Evolutionary conservation across 2,329 filamentous ascomycete species (phyloP).

Genomic region (Venturia effusa): DNA sequence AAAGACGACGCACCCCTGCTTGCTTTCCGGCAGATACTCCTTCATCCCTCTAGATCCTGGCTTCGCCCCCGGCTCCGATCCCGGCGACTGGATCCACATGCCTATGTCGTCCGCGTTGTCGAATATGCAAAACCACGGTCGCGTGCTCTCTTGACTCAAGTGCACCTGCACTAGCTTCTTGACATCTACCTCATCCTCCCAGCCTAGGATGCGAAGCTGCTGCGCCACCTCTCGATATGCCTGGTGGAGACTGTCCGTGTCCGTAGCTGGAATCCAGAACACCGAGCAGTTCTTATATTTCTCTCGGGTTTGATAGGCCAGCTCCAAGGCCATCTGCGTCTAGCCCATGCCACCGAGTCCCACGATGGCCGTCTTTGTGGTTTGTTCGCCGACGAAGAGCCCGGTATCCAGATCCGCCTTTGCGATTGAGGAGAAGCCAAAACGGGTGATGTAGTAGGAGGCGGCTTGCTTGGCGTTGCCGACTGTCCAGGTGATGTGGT

Average conservation of each 20-base stretch:
- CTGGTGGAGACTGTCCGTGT: slow-evolving; percentile 29
- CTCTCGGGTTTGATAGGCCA: slow-evolving; percentile 23
- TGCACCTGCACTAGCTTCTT: slow-evolving; percentile 16
- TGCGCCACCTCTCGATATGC: slow-evolving; percentile 26
- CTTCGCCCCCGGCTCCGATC: background rate
- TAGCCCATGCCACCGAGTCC: slow-evolving; percentile 23
- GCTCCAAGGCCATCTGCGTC: slow-evolving; percentile 21
- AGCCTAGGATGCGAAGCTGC: slow-evolving; percentile 20
- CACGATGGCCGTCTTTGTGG: slow-evolving; percentile 17
- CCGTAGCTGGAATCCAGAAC: slow-evolving; percentile 35
- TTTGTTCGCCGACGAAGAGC: too few relatives aligned
- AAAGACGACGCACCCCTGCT: slow-evolving; percentile 25
- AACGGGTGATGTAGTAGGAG: too few relatives aligned
- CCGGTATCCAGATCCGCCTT: too few relatives aligned
- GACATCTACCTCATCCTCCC: slow-evolving; percentile 16
- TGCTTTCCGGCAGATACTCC: slow-evolving; percentile 19
- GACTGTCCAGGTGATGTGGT: too few relatives aligned
- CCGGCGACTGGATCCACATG: slow-evolving; percentile 9
- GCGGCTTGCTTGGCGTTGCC: too few relatives aligned
- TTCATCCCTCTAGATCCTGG: background rate
- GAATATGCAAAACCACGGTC: slow-evolving; percentile 30
- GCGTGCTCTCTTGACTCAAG: slow-evolving; percentile 13
- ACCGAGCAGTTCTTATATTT: slow-evolving; percentile 27
- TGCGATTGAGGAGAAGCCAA: too few relatives aligned
- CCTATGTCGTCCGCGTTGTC: slow-evolving; percentile 33